Percentiles rank a stretch among this genome's conserved stretches.
Conservation (phyloP, 805 yeast genomes). For the Myxozyma udenii region DNA sequence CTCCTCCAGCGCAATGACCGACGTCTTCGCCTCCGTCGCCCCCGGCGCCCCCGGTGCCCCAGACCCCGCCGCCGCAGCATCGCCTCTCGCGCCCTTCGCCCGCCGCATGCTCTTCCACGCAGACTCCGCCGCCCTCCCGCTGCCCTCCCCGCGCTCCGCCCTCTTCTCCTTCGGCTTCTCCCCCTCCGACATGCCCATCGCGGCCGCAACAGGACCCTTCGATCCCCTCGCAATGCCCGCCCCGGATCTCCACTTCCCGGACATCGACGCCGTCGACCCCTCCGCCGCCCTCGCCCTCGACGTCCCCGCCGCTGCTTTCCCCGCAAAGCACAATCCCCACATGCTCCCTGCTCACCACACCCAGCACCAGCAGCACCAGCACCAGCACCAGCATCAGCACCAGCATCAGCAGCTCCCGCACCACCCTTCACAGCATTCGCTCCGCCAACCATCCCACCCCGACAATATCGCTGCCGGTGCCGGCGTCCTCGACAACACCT, state of each 20-base stretch:
- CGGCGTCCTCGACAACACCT: neutral
- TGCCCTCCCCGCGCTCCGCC: neutral
- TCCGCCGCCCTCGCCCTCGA: neutral
- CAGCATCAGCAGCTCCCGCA: neutral
- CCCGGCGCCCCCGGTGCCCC: neutral
- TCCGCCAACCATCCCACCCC: too few relatives aligned
- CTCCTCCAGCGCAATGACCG: neutral
- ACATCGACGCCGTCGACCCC: neutral
- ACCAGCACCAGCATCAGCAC: constrained; percentile 3
- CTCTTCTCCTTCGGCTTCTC: neutral
- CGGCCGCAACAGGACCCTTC: neutral
- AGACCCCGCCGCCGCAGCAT: too few relatives aligned
- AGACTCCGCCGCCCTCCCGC: neutral
- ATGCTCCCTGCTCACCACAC: neutral
- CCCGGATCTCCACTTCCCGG: neutral
- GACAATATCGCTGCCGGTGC: too few relatives aligned
- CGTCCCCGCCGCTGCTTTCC: neutral
- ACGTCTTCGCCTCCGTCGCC: neutral
- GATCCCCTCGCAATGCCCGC: too few relatives aligned
- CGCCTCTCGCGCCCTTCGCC: too few relatives aligned
- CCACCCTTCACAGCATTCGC: neutral
- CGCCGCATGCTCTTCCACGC: neutral
- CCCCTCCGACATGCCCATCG: neutral
- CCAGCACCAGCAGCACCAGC: neutral
- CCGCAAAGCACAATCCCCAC: neutral